Conservation (phyloP, 2,329 filamentous ascomycete genomes). For the Cytospora paraplurivora region DNA sequence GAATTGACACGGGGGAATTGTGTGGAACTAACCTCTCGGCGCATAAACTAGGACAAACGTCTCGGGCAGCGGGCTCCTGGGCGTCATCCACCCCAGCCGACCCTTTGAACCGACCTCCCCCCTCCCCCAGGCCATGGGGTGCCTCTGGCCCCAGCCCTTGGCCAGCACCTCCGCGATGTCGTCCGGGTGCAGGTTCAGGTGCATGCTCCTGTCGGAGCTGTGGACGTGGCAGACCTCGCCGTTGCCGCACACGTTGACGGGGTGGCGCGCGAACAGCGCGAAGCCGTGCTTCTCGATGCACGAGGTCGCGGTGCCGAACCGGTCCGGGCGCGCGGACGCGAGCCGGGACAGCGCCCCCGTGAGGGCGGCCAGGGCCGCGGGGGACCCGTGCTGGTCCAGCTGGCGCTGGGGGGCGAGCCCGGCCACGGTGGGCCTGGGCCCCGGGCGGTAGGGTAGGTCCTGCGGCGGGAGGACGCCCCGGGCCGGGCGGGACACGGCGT, state of each 20-base stretch:
- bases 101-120: not conserved
- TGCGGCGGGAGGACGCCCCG: slow-evolving; percentile 58
- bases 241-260: slow-evolving; percentile 69
- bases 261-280: slow-evolving; percentile 69
- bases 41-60: slow-evolving; percentile 85
- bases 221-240: slow-evolving; percentile 86
- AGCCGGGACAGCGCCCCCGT: slow-evolving; percentile 56
- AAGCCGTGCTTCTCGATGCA: slow-evolving; percentile 83
- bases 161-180: slow-evolving; percentile 73
- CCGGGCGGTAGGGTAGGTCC: slow-evolving; percentile 62
- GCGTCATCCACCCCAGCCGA: slow-evolving; percentile 16
- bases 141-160: slow-evolving; percentile 77
- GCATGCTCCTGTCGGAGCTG: slow-evolving; percentile 73
- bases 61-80: slow-evolving; percentile 66
- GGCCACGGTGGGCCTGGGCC: slow-evolving; percentile 65
- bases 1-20: not conserved
- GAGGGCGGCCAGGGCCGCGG: slow-evolving; percentile 57
- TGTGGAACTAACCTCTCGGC: slow-evolving; percentile 55
- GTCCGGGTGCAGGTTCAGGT: slow-evolving; percentile 77
- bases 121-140: slow-evolving; percentile 67
- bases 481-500: slow-evolving; percentile 53
- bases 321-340: slow-evolving; percentile 46
- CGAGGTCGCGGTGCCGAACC: slow-evolving; percentile 64
- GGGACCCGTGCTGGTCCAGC: slow-evolving; percentile 64
- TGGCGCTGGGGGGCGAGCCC: slow-evolving; percentile 85